Evolutionary conservation across 2,329 filamentous ascomycete species (phyloP), one percentile per base, ranked within the genome.

Genomic region (Talaromyces piceae): DNA sequence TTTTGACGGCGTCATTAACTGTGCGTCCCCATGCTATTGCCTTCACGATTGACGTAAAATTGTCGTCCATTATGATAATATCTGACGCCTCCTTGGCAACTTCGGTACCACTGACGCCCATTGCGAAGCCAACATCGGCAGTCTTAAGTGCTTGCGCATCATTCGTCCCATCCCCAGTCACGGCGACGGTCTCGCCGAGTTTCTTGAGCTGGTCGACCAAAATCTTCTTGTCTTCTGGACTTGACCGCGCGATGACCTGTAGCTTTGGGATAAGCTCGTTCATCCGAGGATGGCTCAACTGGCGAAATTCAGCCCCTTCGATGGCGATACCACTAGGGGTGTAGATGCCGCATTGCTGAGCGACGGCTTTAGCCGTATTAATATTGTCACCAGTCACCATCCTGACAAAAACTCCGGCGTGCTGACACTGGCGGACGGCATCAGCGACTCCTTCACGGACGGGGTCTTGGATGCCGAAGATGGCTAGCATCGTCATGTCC

Each of bases 331-430:
- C 86, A 59, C 82, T 78, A 3, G 76, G 69, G 37, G 82, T 81
- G 51, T 87, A 76, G 53, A 91, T 91, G 37, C 87, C 86, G 64
- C 87, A 90, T 60, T 91, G 87, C 58, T 77, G 78, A 18, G 87
- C 87, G 60, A 91, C 91, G 20, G 87, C 85, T 64, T 86, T 81
- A 1, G 87, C 87, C 6, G 87, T 91, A 53, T 87, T 72, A 58
- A 86, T 82, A 70, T 91, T 91, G 71, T 91, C 87, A 56, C 87
- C 87, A 4, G 87, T 91, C 2, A 91, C 87, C 87, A 91, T 91
- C 61, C 87, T 84, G 16, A 91, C 86, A 54, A 85, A 79, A 11
- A 91, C 87, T 53, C 87, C 87, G 4, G 87, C 87, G 51, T 79
- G 77, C 63, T 91, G 86, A 62, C 87, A 91, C 52, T 83, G 77